Base-by-base conservation (phyloP, 768 basidiomycete species). In the Russula lepida region DNA sequence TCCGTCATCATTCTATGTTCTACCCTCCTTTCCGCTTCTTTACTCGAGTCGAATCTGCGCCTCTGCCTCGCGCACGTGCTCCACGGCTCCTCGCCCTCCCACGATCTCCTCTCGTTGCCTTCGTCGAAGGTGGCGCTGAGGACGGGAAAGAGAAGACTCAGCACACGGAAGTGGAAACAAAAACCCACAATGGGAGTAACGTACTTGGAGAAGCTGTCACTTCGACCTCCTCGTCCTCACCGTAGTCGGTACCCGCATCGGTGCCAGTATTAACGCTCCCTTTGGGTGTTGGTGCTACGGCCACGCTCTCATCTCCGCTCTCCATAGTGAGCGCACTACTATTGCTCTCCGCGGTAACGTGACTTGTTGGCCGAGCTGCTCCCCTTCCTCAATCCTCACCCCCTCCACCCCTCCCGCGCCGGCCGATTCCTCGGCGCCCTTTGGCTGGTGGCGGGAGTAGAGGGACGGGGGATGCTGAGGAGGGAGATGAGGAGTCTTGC, bases 291-390 rank as follows among this genome's bases (percentile, higher is more conserved):
- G 80, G 83, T 19, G 72, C 76, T 4, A 72, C 74, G 49, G 72
- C 75, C 6, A 72, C 74, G 49, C 77, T 81, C 68, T 92, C 89
- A 58, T 91, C 89, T 7, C 84, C 88, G 63, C 88, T 90, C 71
- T 91, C 88, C 69, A 88, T 84, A 4, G 89, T 92, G 67, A 92
- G 70, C 28, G 86, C 89, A 64, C 89, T 91, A 67, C 87, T 89
- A 64, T 91, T 89, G 68, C 89, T 91, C 68, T 92, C 88, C 1
- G 89, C 89, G 15, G 82, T 84, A 2, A 90, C 81, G n/a, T 90
- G 72, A 0, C 88, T 88, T 0, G 88, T 86, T 73, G 86, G 75
- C 59, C 84, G 69, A 7, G 71, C 76, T 44, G 8, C 2, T 19
- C 6, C 2, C n/a, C 7, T 19, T n/a, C 35, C 35, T 4, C 35